Percentiles rank a stretch among this genome's conserved stretches.
Evolutionary conservation across 108 stramenopile genomes (phyloP).

Genomic region (Skeletonema marinoi): DNA sequence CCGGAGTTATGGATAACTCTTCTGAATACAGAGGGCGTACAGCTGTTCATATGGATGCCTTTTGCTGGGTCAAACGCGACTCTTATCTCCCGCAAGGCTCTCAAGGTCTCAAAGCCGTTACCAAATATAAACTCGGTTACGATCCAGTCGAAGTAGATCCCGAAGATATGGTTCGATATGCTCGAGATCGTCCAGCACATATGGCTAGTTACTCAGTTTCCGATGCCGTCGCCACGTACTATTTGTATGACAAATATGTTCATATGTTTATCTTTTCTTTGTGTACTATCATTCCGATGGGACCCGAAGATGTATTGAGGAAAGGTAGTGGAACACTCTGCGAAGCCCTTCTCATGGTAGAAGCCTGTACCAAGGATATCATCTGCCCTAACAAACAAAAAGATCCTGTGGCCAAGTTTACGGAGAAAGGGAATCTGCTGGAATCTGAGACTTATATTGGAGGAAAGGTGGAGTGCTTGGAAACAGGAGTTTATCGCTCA

Average conservation of each 20-base stretch:
- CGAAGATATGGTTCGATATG: conserved; percentile 98
- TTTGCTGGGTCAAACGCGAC: conserved; percentile 98
- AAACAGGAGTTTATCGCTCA: conserved; percentile 98
- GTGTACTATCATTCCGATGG: conserved; percentile 99
- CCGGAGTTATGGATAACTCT: conserved; percentile 12
- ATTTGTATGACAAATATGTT: conserved; percentile 97
- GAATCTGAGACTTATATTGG: conserved; percentile 99
- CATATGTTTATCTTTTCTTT: conserved; percentile 98
- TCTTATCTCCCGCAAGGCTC: conserved; percentile 98
- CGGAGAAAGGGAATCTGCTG: conserved; percentile 91
- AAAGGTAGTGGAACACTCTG: conserved; percentile 97
- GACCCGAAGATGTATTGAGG: conserved; percentile 97
- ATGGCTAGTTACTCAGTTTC: conserved; percentile 99
- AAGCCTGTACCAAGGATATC: conserved; percentile 91
- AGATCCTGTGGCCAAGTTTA: conserved; percentile 86
- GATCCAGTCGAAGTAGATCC: conserved; percentile 99
- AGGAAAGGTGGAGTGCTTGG: conserved; percentile 98
- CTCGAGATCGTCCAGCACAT: conserved; percentile 88
- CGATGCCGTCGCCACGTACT: conserved; percentile 99
- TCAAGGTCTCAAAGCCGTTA: conserved; percentile 98
- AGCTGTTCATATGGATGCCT: conserved; percentile 95
- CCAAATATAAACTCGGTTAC: conserved; percentile 98
- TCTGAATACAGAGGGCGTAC: conserved; percentile 81
- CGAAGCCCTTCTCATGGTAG: conserved; percentile 97
- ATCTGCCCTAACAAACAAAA: conserved; percentile 98